phyloP scores from a whole-genome alignment of 2,329 filamentous ascomycete genomes.

The Rhynchosporium agropyri region DNA sequence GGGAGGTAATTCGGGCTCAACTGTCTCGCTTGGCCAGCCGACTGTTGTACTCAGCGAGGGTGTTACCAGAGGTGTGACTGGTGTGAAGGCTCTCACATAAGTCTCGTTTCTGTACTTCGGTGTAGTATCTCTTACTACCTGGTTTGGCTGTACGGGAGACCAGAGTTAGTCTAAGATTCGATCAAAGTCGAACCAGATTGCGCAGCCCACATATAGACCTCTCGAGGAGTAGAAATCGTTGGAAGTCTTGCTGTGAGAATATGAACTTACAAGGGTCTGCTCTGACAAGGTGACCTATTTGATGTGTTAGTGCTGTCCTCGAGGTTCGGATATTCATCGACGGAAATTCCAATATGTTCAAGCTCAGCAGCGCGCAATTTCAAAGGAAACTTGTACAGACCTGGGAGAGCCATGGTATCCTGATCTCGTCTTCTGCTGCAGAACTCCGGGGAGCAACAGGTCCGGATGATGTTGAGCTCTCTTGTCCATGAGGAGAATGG shows the following conservation, averaged over 20 bases:
- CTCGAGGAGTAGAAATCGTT: no score
- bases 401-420: background rate
- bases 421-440: background rate
- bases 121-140: constrained; percentile 1
- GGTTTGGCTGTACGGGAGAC: background rate
- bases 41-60: constrained; percentile 11
- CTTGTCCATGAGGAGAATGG: background rate
- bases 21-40: constrained; percentile 14
- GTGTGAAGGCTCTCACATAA: constrained; percentile 15
- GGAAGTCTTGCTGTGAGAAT: no score
- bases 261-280: background rate
- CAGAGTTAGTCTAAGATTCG: no score
- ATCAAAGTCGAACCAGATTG: no score
- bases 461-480: background rate
- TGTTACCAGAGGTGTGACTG: constrained; percentile 12
- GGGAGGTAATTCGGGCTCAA: constrained; percentile 11
- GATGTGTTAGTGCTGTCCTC: no score
- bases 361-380: no score
- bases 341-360: no score
- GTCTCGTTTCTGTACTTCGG: constrained; percentile 4
- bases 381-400: no score
- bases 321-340: no score
- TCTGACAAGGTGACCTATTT: background rate
- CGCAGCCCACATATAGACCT: no score
- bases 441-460: no score